phyloP scores from a whole-genome alignment of 352 stramenopile species.

The Globisporangium paddicum region DNA sequence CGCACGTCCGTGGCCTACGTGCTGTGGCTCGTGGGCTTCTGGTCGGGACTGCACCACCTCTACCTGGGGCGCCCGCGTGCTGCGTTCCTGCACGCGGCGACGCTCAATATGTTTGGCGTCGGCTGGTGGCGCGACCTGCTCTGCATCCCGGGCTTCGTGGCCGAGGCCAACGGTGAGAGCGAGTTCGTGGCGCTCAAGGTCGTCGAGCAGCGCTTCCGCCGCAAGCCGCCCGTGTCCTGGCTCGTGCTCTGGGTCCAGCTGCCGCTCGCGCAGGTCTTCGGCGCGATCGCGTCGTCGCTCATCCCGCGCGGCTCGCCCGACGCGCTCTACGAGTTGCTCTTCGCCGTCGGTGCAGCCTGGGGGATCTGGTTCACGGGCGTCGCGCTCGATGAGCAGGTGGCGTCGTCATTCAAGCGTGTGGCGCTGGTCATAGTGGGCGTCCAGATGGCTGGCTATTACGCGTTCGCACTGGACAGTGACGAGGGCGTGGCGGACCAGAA shows the following conservation, averaged over 20 bases:
- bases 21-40: constrained; percentile 22
- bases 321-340: constrained; percentile 15
- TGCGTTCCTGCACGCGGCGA: constrained; percentile 17
- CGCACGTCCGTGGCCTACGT: constrained; percentile 8
- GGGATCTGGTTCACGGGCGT: constrained; percentile 15
- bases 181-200: constrained; percentile 13
- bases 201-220: constrained; percentile 11
- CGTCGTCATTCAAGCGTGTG: not conserved
- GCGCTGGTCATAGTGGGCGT: not conserved
- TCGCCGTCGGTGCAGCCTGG: constrained; percentile 11
- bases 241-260: constrained; percentile 12
- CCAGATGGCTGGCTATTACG: not conserved
- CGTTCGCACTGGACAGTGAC: not conserved
- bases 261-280: constrained; percentile 2
- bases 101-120: constrained; percentile 17
- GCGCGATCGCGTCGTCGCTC: constrained; percentile 5
- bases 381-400: constrained; percentile 8
- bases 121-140: constrained; percentile 19
- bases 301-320: constrained; percentile 3
- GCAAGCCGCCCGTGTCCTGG: constrained; percentile 9
- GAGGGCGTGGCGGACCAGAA: not conserved
- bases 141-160: constrained; percentile 13
- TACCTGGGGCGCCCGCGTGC: constrained; percentile 16
- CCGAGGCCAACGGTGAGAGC: constrained; percentile 12
- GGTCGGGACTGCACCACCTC: constrained; percentile 19